Percentiles rank a stretch among this genome's conserved stretches.
These are phyloP conservation scores for Thelonectria olida DNA, from an alignment of 2,329 filamentous ascomycete species.

Conservation along the genomic window DNA sequence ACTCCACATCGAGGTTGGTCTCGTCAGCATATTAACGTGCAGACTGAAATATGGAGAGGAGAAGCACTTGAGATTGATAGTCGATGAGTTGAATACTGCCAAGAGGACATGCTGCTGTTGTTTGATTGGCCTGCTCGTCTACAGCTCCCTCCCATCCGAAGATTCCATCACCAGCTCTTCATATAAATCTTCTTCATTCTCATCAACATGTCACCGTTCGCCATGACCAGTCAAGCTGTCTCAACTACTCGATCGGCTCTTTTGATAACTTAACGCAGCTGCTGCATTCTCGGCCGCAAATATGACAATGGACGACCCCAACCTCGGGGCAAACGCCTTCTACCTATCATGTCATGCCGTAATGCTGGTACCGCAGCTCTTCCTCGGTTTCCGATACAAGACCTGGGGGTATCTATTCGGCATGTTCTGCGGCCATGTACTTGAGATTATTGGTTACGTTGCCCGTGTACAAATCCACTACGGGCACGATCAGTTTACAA, in stretches of 20 bases:
- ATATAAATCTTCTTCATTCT: conserved; percentile 4
- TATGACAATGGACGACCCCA: conserved; percentile 28
- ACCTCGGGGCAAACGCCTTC: conserved; percentile 32
- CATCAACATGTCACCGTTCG: background rate
- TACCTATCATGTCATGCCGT: conserved; percentile 53
- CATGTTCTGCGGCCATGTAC: conserved; percentile 61
- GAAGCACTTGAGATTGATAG: background rate
- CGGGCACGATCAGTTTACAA: conserved; percentile 60
- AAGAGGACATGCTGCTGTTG: background rate
- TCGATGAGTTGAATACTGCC: background rate
- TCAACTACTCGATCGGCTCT: background rate
- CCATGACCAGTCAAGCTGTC: too few species aligned
- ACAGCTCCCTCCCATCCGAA: background rate
- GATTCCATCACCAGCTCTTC: background rate
- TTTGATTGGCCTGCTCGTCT: conserved; percentile 22
- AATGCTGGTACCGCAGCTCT: conserved; percentile 51
- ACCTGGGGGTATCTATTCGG: conserved; percentile 52
- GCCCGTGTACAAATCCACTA: conserved; percentile 66
- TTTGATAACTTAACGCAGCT: background rate
- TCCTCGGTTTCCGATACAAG: conserved; percentile 49
- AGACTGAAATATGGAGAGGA: background rate
- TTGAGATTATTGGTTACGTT: conserved; percentile 68
- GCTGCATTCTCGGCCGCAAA: background rate
- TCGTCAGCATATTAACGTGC: background rate
- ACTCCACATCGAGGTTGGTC: conserved; percentile 6